Evolutionary conservation across 768 basidiomycete genomes (phyloP), one percentile per base, ranked within the genome.

Genomic region (Dendrothele bispora): DNA sequence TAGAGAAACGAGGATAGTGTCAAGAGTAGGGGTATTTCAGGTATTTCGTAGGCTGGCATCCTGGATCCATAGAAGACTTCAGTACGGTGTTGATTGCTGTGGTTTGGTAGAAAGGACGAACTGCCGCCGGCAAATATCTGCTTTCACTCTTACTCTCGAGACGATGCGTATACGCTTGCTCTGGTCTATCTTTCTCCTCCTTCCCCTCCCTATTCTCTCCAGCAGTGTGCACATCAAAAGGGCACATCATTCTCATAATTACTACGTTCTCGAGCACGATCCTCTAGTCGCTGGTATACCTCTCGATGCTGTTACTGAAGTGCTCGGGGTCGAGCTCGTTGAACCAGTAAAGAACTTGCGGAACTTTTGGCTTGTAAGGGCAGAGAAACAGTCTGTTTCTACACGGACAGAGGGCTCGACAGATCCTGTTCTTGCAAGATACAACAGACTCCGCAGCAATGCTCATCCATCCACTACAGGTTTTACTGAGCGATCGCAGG

Each of bases 311-410:
- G 74, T 85, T 50, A 76, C 83, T 5, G 39, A 61, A 6, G 64
- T 70, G 1, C 74, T 98, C 8, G 84, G 83, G 12, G 84, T 92
- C 18, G 88, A 98, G 67, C 70, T 97, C 40, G 86, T 98, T 48
- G 91, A 95, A 61, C 86, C 81, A 56, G 86, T 84, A 21, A 94
- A 95, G 41, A 86, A 94, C 60, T 78, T 99, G 7, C 61, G 67
- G 24, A 73, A 91, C 44, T 77, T 88, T 66, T 99, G 91, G 89
- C 72, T 99, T n/a, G 83, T 97, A 36, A 80, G 91, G 20, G 68
- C 74, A 34, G 59, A 66, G 54, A 79, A 82, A 62, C 52, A 65
- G 24, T 4, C 39, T 34, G 37, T 34, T 57, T 57, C 17, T 45
- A 71, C 44, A 49, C 57, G 46, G 43, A 58, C 26, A 64, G 72